Conservation (phyloP, 305 asterid genomes). For the Ilex paraguariensis region DNA sequence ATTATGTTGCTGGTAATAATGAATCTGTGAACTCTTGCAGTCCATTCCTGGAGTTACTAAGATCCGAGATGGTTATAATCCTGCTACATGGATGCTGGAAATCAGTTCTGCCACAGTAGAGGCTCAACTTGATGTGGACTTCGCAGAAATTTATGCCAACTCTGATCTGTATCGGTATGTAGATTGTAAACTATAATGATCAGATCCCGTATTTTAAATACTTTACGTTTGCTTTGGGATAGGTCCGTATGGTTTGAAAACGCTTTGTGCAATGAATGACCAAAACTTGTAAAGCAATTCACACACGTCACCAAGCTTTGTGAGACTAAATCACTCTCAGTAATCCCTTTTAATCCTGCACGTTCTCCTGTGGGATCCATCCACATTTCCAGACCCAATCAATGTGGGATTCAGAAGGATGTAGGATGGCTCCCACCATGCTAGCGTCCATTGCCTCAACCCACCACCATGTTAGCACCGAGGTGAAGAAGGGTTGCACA, state of each 20-base stretch:
- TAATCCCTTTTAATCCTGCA: no score
- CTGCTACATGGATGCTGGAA: conserved; percentile 57
- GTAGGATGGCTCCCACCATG: neutral
- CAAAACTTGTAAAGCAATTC: no score
- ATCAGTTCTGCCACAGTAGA: conserved; percentile 36
- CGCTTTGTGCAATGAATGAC: no score
- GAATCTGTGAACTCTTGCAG: conserved; percentile 7
- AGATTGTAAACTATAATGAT: neutral
- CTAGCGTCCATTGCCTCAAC: neutral
- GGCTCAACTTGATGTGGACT: conserved; percentile 32
- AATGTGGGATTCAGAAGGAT: no score
- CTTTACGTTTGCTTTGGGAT: no score
- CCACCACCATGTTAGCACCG: neutral
- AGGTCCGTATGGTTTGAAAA: no score
- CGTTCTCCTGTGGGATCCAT: neutral
- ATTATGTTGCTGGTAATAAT: neutral
- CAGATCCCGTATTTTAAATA: no score
- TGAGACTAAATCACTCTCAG: no score
- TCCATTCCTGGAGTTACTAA: conserved; percentile 31
- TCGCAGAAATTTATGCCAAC: conserved; percentile 30
- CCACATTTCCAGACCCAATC: no score
- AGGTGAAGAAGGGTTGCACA: no score
- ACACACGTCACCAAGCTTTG: no score
- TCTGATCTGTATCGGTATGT: conserved; percentile 25
- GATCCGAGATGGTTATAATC: conserved; percentile 36